Base-by-base conservation (phyloP, 1,139 yeast genomes). In the Pichia sp. region DNA sequence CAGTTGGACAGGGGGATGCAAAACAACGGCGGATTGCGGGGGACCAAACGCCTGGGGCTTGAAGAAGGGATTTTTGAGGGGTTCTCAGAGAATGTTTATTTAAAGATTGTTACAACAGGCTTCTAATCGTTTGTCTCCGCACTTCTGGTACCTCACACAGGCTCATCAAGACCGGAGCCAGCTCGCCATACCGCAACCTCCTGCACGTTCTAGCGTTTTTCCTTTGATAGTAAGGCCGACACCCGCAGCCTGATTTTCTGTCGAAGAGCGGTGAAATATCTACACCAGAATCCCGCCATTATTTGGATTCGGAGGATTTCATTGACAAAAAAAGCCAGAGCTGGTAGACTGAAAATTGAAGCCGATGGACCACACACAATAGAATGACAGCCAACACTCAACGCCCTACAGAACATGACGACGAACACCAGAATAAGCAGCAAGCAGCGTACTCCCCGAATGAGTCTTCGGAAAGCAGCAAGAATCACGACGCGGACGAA, bases 161-260 rank as follows among this genome's bases (percentile, higher is more conserved):
- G 26, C 26, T 23, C 26, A 23, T 23, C 26, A 23, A 23, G 26
- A 23, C 26, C 26, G 26, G 26, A 23, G 26, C 26, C 26, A 23
- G 26, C 26, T 23, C 26, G 26, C 26, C 26, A 23, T 23, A 4
- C 98, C 98, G 70, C 92, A 83, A 49, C 85, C 87, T 66, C 89
- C 89, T 67, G 93, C 98, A 65, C 97, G 79, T 38, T 87, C 77
- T 65, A 93, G 74, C 64, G 87, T 95, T 67, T 93, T 98, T 47
- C 85, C 90, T 72, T 93, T 99, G 47, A 92, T 74, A 2, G 88
- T 78, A 45, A 93, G 84, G 68, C 90, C 90, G 57, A 96, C 77
- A 62, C 96, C 92, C 0, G 98, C 97, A 65, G 92, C 98, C 74
- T 93, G 99, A 70, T 93, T 93, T 72, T 93, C 99, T 67, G 26